These are phyloP conservation scores for Heliamphora pulchella DNA, from an alignment of 179 eudicot genomes.

Conservation along the genomic window DNA sequence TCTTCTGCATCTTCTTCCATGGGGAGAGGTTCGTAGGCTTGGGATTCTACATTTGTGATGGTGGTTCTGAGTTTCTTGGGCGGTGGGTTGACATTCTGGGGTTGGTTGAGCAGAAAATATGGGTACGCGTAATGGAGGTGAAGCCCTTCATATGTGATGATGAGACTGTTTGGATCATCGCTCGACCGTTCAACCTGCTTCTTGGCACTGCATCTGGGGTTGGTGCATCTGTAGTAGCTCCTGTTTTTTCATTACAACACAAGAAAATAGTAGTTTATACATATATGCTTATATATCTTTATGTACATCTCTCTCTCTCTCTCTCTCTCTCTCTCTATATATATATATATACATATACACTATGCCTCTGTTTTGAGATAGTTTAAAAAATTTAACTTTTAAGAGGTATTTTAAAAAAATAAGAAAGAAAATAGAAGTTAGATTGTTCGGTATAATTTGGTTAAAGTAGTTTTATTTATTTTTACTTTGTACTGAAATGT, in stretches of 20 bases:
- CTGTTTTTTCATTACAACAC: conserved; percentile 23
- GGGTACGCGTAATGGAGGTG: conserved; percentile 73
- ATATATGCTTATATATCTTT: too few relatives aligned
- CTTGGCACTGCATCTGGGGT: conserved; percentile 67
- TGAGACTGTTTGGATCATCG: conserved; percentile 60
- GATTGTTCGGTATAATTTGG: too few relatives aligned
- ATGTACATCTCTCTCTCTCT: too few relatives aligned
- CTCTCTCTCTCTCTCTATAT: too few relatives aligned
- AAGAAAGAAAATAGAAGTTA: too few relatives aligned
- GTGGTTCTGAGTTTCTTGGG: conserved; percentile 36
- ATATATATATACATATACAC: too few relatives aligned
- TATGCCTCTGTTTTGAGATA: too few relatives aligned
- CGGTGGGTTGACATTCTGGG: conserved; percentile 24
- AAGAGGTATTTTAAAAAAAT: too few relatives aligned
- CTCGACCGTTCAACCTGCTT: conserved; percentile 68
- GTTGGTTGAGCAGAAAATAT: conserved; percentile 25
- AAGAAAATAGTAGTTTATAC: not conserved
- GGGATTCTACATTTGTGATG: conserved; percentile 17
- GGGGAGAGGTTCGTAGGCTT: conserved; percentile 12
- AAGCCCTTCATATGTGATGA: conserved; percentile 75
- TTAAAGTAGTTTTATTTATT: too few relatives aligned
- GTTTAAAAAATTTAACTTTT: too few relatives aligned
- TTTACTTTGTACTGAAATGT: too few relatives aligned
- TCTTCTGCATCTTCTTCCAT: not conserved
- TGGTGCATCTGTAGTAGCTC: conserved; percentile 81